phyloP scores from a whole-genome alignment of 1,139 yeast genomes.

The Yamadazyma buinensis region DNA sequence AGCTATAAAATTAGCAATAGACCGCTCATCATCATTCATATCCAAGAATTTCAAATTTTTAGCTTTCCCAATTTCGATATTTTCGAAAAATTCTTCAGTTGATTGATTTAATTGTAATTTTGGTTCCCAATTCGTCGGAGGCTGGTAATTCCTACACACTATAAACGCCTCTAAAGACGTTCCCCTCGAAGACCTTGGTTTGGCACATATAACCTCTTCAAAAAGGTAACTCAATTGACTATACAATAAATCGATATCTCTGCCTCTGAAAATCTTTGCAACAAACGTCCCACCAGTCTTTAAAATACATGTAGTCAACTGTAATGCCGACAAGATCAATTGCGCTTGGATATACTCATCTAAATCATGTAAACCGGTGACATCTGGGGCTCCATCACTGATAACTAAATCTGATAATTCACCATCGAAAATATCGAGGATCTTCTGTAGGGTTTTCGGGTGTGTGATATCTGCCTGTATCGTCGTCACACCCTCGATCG shows the following conservation, averaged over 20 bases:
- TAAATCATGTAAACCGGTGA: conserved; percentile 92
- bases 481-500: conserved; percentile 82
- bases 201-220: conserved; percentile 87
- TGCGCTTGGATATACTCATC: conserved; percentile 98
- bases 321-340: conserved; percentile 82
- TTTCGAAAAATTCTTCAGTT: conserved; percentile 79
- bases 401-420: conserved; percentile 93
- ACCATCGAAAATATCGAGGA: conserved; percentile 80
- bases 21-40: conserved; percentile 57
- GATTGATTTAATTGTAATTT: conserved; percentile 52
- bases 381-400: conserved; percentile 98
- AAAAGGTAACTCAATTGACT: conserved; percentile 83
- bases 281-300: conserved; percentile 91
- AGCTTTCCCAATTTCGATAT: conserved; percentile 55
- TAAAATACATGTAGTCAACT: conserved; percentile 81
- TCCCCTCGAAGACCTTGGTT: conserved; percentile 92
- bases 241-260: conserved; percentile 89
- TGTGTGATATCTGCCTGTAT: conserved; percentile 97
- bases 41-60: conserved; percentile 39
- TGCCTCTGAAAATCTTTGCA: conserved; percentile 92
- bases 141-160: conserved; percentile 84
- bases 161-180: conserved; percentile 91
- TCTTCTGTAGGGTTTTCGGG: conserved; percentile 76
- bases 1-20: conserved; percentile 83
- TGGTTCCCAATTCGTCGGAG: conserved; percentile 82